Percentiles rank a stretch among this genome's conserved stretches.
These are phyloP conservation scores for Penicillium sp. DNA, from an alignment of 2,329 filamentous ascomycete species.

Conservation along the genomic window DNA sequence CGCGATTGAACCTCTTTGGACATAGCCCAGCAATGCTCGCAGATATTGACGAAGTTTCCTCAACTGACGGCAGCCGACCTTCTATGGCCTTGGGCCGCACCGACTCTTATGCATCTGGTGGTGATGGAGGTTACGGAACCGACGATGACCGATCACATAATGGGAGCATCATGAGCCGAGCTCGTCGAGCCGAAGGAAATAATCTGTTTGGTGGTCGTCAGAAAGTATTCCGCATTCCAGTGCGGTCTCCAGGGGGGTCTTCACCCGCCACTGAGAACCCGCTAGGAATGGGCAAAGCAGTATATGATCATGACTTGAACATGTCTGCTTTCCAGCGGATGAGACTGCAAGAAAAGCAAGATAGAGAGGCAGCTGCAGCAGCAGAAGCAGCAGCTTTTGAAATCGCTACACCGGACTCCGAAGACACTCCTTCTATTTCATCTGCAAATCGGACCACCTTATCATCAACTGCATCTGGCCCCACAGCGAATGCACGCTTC, in stretches of 20 bases:
- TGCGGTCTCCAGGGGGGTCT: conserved; percentile 42
- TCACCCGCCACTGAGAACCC: conserved; percentile 33
- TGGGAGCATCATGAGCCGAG: conserved; percentile 78
- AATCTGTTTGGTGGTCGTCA: conserved; percentile 92
- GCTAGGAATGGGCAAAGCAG: conserved; percentile 58
- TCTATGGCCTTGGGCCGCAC: conserved; percentile 62
- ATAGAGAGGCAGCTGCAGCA: conserved; percentile 27
- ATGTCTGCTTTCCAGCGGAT: conserved; percentile 81
- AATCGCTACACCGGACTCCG: conserved; percentile 41
- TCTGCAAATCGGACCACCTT: conserved; percentile 75
- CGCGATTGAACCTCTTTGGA: conserved; percentile 72
- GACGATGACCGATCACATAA: conserved; percentile 64
- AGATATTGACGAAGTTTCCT: conserved; percentile 90
- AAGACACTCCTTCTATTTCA: conserved; percentile 58
- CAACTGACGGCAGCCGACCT: conserved; percentile 63
- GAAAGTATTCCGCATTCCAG: conserved; percentile 86
- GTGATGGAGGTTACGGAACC: conserved; percentile 55
- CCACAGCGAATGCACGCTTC: conserved; percentile 66
- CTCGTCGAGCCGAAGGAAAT: conserved; percentile 84
- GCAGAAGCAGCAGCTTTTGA: conserved; percentile 40
- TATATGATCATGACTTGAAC: conserved; percentile 87
- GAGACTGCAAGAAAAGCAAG: conserved; percentile 55
- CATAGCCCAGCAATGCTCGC: conserved; percentile 61
- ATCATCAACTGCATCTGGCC: conserved; percentile 79
- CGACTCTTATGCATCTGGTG: conserved; percentile 65